Conservation (phyloP, 2,329 filamentous ascomycete genomes). For the Colletotrichum echinochloae region DNA sequence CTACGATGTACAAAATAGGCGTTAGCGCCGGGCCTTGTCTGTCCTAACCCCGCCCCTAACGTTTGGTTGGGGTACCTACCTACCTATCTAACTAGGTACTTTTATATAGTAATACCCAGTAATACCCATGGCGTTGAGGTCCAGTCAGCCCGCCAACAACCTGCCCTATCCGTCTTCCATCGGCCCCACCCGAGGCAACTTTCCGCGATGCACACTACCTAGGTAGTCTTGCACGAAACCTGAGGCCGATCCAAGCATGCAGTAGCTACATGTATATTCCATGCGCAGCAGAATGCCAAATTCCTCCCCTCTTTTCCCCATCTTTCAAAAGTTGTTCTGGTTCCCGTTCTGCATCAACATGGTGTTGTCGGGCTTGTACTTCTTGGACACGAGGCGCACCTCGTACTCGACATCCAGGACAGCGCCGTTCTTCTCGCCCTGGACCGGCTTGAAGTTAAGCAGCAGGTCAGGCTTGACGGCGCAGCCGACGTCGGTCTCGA, state of each 20-base stretch:
- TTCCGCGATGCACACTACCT: no score
- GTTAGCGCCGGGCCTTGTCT: neutral
- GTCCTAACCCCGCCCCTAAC: neutral
- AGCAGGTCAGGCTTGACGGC: conserved; percentile 54
- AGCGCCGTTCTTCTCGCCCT: conserved; percentile 49
- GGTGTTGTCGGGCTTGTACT: conserved; percentile 43
- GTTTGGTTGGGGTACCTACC: neutral
- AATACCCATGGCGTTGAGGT: no score
- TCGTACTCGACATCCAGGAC: conserved; percentile 49
- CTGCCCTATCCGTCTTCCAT: neutral
- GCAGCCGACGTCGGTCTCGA: conserved; percentile 54
- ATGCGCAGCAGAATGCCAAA: no score
- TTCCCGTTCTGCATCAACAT: conserved; percentile 42
- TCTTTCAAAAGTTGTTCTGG: conserved; percentile 40
- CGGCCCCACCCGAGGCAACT: conserved; percentile 23
- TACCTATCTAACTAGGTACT: no score
- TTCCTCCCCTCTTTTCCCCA: no score
- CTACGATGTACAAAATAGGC: neutral
- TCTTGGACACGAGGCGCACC: conserved; percentile 44
- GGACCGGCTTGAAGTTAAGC: conserved; percentile 57
- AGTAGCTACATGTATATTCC: no score
- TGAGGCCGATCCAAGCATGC: no score
- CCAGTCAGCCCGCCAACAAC: neutral
- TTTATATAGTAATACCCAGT: no score
- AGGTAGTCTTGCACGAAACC: no score